phyloP scores from a whole-genome alignment of 75 land plant species.

The Selaginella tamariscina region DNA sequence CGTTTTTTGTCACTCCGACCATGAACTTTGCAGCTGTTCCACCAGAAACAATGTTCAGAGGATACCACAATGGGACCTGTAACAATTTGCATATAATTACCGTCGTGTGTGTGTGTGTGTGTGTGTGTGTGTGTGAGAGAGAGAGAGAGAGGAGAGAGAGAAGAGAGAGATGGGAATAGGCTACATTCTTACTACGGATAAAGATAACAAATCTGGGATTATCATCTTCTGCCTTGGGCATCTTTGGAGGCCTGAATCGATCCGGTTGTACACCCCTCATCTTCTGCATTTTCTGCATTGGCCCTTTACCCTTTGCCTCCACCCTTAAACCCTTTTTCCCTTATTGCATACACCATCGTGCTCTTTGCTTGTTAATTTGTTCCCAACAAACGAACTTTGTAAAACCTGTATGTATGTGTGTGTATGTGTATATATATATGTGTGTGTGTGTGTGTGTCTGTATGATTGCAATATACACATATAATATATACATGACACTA shows the following conservation, averaged over 20 bases:
- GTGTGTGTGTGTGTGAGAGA: background rate
- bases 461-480: no score
- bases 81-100: background rate
- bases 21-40: constrained; percentile 91
- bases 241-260: constrained; percentile 35
- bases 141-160: background rate
- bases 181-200: constrained; percentile 61
- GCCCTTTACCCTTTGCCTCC: constrained; percentile 67
- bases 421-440: no score
- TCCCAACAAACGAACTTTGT: no score
- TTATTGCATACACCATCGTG: no score
- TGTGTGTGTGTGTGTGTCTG: no score
- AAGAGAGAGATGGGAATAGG: background rate
- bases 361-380: no score
- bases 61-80: constrained; percentile 91
- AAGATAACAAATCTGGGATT: constrained; percentile 84
- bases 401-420: no score
- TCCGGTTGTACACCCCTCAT: constrained; percentile 31
- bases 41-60: constrained; percentile 69
- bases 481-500: no score
- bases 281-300: constrained; percentile 22
- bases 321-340: constrained; percentile 28
- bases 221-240: constrained; percentile 80
- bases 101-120: background rate
- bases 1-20: constrained; percentile 87